Base-by-base conservation (phyloP, 23 red algal species). In the Gracilaria gracilis region DNA sequence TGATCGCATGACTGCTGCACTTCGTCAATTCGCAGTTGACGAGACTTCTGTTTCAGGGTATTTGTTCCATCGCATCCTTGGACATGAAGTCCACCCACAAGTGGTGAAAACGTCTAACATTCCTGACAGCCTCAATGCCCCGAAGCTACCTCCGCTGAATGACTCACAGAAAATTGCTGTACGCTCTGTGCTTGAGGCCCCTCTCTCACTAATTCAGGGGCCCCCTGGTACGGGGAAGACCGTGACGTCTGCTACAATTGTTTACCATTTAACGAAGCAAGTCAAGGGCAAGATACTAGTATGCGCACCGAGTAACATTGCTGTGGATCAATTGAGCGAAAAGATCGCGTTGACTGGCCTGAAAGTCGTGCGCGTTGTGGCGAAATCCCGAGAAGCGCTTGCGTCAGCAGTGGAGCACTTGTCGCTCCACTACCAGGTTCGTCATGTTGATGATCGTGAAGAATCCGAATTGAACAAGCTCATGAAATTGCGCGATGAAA, bases 31-130 rank as follows among this genome's bases (percentile, higher is more conserved):
- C 95, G 91, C 96, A 7, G 67, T 91, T 59, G 86, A 98, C 77
- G 91, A 98, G 29, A 95, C 96, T n/a, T 98, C 96, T 21, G 96
- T 98, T 20, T 98, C 96, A 15, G 91, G 96, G 11, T 98, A 98
- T 44, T 49, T 98, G 71, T 98, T 92, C 67, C 96, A 98, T 47
- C 58, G 79, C 4, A 94, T 98, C 37, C 89, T 98, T 32, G 96
- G 96, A 0, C 96, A 98, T 73, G 96, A 98, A 44, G 96, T 98
- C 8, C 85, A 78, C 33, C 81, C 80, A 48, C 95, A 97, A 36
- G 75, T 88, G 16, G 71, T 84, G 50, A 89, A 93, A 66, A 79
- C 86, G 0, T 80, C 72, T 0, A 93, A 84, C 54, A 80, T 87
- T 61, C 91, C 91, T 5, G 84, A 80, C 20, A 54, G 89, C 58